These are phyloP conservation scores for Naganishia sp. DNA, from an alignment of 1,284 basidiomycete species.

Conservation along the genomic window DNA sequence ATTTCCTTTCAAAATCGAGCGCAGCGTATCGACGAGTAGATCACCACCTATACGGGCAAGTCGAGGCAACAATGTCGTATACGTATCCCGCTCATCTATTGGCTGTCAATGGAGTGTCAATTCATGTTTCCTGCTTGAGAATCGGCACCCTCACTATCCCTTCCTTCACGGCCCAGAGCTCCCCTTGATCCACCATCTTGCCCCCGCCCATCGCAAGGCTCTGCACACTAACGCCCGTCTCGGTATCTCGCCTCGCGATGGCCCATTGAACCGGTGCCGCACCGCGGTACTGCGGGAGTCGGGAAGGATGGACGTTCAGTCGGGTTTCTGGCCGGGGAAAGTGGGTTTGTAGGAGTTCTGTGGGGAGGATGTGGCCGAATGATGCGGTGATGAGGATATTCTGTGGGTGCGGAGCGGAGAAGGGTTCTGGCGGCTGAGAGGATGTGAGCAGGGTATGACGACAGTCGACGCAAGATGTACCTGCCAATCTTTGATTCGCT, in stretches of 20 bases:
- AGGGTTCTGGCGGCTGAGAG: constrained; percentile 50
- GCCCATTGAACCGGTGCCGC: constrained; percentile 90
- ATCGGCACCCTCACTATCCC: constrained; percentile 45
- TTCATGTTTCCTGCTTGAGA: constrained; percentile 10
- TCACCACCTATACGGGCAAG: constrained; percentile 69
- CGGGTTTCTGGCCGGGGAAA: constrained; percentile 63
- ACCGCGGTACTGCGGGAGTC: constrained; percentile 84
- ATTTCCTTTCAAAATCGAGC: constrained; percentile 62
- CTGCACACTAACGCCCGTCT: constrained; percentile 70
- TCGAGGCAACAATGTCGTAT: constrained; percentile 61
- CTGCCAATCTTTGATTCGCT: constrained; percentile 37
- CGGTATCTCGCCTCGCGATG: constrained; percentile 59
- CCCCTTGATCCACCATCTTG: constrained; percentile 54
- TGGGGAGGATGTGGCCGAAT: constrained; percentile 84
- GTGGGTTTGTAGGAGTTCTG: constrained; percentile 60
- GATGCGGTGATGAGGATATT: constrained; percentile 80
- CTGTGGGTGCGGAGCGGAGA: constrained; percentile 55
- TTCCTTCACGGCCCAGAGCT: constrained; percentile 46
- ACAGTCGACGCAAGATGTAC: background rate
- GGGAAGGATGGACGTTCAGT: constrained; percentile 91
- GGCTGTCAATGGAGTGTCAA: background rate
- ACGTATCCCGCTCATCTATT: constrained; percentile 57
- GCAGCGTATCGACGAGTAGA: constrained; percentile 69
- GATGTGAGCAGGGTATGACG: constrained; percentile 20
- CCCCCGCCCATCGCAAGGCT: constrained; percentile 46